phyloP scores from a whole-genome alignment of 148 eudicot species.

The Suaeda aralocaspica region DNA sequence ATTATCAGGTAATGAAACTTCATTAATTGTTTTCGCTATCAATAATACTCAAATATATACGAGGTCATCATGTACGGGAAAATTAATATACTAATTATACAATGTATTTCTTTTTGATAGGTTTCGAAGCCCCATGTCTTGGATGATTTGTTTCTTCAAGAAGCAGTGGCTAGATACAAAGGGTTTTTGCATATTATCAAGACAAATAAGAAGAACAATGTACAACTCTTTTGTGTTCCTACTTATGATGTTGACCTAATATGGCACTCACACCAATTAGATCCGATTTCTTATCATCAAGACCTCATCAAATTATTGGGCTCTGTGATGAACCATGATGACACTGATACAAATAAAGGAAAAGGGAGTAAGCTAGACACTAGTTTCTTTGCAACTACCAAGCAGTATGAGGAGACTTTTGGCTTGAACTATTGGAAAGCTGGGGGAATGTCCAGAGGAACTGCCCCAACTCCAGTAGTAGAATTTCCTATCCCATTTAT shows the following conservation, averaged over 20 bases:
- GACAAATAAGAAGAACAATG: slow-evolving; percentile 55
- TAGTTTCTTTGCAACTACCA: slow-evolving; percentile 70
- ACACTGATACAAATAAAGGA: slow-evolving; percentile 72
- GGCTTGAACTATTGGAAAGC: slow-evolving; percentile 84
- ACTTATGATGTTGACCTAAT: slow-evolving; percentile 90
- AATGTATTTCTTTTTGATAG: slow-evolving; percentile 33
- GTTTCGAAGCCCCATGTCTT: slow-evolving; percentile 58
- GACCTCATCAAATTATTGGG: slow-evolving; percentile 55
- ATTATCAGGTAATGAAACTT: slow-evolving; percentile 56
- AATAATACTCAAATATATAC: too few species aligned
- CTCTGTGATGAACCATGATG: slow-evolving; percentile 79
- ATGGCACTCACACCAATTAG: slow-evolving; percentile 89
- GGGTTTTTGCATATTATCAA: slow-evolving; percentile 75
- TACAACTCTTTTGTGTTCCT: slow-evolving; percentile 63
- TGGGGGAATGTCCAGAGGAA: slow-evolving; percentile 77
- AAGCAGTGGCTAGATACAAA: slow-evolving; percentile 84
- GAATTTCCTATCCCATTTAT: neutral
- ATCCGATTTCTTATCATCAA: slow-evolving; percentile 61
- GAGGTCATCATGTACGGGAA: too few species aligned
- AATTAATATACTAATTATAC: too few species aligned
- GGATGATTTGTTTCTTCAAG: slow-evolving; percentile 53
- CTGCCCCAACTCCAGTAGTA: slow-evolving; percentile 54
- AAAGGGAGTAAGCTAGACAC: slow-evolving; percentile 62
- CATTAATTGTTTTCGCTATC: neutral
- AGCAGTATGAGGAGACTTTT: slow-evolving; percentile 60